Percentiles rank a stretch among this genome's conserved stretches.
Conservation (phyloP, 2,329 filamentous ascomycete genomes). For the Aspergillus sp. region DNA sequence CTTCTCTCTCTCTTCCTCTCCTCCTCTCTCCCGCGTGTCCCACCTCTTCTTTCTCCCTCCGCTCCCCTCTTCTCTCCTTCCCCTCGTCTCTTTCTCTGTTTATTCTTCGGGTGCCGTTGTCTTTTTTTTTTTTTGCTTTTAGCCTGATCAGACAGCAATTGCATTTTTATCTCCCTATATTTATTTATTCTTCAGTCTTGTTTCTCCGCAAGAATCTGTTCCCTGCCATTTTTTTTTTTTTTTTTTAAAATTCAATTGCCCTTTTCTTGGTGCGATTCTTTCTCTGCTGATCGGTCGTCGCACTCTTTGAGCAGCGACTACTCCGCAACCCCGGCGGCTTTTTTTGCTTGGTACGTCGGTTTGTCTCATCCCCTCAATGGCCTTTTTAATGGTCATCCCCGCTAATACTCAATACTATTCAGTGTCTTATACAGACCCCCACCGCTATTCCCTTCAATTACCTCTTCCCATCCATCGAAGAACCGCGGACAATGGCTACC, state of each 20-base stretch:
- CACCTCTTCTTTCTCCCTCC: slow-evolving; percentile 7
- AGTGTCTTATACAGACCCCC: background rate
- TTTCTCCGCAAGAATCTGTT: background rate
- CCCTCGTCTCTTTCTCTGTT: slow-evolving; percentile 12
- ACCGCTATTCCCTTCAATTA: background rate
- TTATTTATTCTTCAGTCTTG: background rate
- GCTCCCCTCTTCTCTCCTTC: slow-evolving; percentile 11
- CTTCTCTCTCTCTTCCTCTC: slow-evolving; percentile 13
- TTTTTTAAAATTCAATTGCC: background rate
- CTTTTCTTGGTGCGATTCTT: background rate
- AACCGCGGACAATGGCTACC: slow-evolving; percentile 29
- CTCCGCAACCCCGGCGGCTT: background rate
- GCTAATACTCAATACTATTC: background rate
- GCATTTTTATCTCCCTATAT: slow-evolving; percentile 1
- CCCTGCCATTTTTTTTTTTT: background rate
- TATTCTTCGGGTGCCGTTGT: slow-evolving; percentile 17
- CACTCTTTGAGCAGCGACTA: background rate
- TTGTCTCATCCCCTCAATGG: background rate
- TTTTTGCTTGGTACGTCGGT: background rate
- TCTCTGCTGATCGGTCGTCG: background rate
- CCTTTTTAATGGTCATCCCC: background rate
- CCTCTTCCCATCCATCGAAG: background rate
- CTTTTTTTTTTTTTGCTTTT: slow-evolving; percentile 14
- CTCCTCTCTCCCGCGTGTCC: slow-evolving; percentile 7
- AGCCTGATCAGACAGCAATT: slow-evolving; percentile 19